Evolutionary conservation across 2,329 filamentous ascomycete genomes (phyloP).

Genomic region (Clonostachys solani): DNA sequence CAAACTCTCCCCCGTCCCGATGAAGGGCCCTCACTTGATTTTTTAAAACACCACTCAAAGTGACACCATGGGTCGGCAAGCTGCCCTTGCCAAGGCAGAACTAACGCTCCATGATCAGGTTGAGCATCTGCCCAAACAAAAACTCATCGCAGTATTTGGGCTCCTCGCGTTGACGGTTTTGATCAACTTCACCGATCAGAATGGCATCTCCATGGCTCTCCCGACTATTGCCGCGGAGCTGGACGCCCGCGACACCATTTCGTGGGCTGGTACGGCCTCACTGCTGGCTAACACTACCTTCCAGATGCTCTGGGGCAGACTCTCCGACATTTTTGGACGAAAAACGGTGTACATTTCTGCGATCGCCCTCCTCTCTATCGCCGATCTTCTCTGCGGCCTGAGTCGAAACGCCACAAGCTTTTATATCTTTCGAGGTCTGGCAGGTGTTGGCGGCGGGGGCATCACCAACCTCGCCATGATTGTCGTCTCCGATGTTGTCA

Average conservation of each 20-base stretch:
- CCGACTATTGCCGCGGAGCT: constrained; percentile 47
- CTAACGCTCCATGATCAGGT: constrained; percentile 48
- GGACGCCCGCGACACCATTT: constrained; percentile 41
- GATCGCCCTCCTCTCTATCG: constrained; percentile 45
- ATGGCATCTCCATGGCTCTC: constrained; percentile 45
- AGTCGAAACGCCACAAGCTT: constrained; percentile 51
- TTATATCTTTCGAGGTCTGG: constrained; percentile 55
- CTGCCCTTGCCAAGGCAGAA: constrained; percentile 23
- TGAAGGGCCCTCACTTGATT: no score
- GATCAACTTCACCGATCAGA: constrained; percentile 53
- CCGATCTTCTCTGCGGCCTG: constrained; percentile 56
- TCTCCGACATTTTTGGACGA: constrained; percentile 58
- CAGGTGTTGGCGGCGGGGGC: constrained; percentile 59
- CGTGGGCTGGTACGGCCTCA: constrained; percentile 48
- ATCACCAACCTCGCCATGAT: constrained; percentile 57
- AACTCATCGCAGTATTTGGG: constrained; percentile 45
- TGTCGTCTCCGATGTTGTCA: constrained; percentile 56
- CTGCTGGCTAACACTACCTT: constrained; percentile 57
- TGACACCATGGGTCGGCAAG: constrained; percentile 1
- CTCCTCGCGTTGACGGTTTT: constrained; percentile 47
- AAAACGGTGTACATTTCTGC: constrained; percentile 53
- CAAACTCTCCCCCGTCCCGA: no score
- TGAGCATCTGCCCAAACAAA: constrained; percentile 46
- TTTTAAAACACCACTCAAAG: no score
- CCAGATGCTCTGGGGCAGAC: constrained; percentile 58